These are phyloP conservation scores for Friedmanniomyces endolithicus DNA, from an alignment of 495 filamentous ascomycete species.

Conservation along the genomic window DNA sequence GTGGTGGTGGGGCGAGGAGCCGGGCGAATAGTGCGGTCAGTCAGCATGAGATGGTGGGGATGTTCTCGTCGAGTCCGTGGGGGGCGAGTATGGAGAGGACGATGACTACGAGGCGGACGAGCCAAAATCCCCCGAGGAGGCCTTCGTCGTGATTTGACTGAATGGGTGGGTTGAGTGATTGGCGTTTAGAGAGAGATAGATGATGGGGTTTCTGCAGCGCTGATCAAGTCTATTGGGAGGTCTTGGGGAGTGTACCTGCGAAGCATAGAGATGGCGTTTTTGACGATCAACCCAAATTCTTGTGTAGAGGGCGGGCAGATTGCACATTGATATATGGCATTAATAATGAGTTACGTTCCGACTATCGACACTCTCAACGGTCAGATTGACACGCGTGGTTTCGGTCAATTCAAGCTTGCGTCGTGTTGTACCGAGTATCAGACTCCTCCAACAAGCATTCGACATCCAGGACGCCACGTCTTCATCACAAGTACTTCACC, in stretches of 20 bases:
- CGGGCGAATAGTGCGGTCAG: slow-evolving; percentile 57
- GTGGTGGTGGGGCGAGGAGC: slow-evolving; percentile 25
- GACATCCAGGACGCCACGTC: no score
- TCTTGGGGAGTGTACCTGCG: neutral
- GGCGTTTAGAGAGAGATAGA: neutral
- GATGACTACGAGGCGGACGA: slow-evolving; percentile 54
- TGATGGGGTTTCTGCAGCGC: neutral
- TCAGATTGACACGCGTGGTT: neutral
- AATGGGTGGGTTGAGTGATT: neutral
- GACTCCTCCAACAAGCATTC: no score
- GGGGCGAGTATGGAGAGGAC: slow-evolving; percentile 82
- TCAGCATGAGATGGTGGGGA: slow-evolving; percentile 64
- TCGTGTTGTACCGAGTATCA: no score
- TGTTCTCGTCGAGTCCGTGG: slow-evolving; percentile 79
- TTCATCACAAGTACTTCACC: no score
- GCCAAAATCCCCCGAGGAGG: slow-evolving; percentile 13
- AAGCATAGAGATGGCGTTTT: neutral
- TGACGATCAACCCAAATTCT: neutral
- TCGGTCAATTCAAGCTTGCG: no score
- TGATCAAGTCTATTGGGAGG: no score
- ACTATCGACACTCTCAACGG: neutral
- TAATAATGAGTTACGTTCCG: neutral
- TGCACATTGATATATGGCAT: neutral
- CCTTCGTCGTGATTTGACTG: slow-evolving; percentile 5
- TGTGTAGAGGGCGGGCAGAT: neutral